phyloP scores from a whole-genome alignment of 176 grass and related monocot species.

The Triticum aestivum region DNA sequence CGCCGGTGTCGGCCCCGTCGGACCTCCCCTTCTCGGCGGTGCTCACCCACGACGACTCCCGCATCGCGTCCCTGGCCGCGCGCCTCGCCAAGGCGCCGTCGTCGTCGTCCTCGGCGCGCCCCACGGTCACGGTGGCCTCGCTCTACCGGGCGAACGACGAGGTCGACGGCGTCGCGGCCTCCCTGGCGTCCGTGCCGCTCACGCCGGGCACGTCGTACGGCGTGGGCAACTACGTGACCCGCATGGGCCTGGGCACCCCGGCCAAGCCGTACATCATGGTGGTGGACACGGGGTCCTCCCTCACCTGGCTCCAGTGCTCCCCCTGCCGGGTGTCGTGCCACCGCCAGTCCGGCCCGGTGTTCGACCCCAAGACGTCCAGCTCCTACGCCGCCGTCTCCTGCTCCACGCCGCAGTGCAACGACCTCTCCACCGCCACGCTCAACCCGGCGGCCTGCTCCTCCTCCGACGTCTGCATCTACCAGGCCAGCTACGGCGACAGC shows the following conservation, averaged over 20 bases:
- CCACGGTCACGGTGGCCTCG: conserved; percentile 16
- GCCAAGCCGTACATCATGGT: conserved; percentile 59
- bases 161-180: neutral
- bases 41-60: conserved; percentile 59
- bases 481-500: conserved; percentile 85
- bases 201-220: conserved; percentile 57
- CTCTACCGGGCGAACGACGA: neutral
- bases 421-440: conserved; percentile 63
- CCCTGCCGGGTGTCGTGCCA: conserved; percentile 67
- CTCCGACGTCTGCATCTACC: conserved; percentile 70
- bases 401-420: conserved; percentile 53
- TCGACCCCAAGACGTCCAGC: conserved; percentile 63
- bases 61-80: conserved; percentile 53
- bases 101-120: conserved; percentile 20
- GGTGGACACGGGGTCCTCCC: conserved; percentile 76
- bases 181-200: conserved; percentile 67
- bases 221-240: conserved; percentile 74
- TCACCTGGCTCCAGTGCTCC: conserved; percentile 85
- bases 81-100: conserved; percentile 47
- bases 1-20: conserved; percentile 45
- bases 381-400: conserved; percentile 61
- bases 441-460: conserved; percentile 57
- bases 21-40: conserved; percentile 57
- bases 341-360: conserved; percentile 50
- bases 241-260: conserved; percentile 69